Conservation (phyloP, 2,329 filamentous ascomycete genomes). For the Talaromyces piceae region DNA sequence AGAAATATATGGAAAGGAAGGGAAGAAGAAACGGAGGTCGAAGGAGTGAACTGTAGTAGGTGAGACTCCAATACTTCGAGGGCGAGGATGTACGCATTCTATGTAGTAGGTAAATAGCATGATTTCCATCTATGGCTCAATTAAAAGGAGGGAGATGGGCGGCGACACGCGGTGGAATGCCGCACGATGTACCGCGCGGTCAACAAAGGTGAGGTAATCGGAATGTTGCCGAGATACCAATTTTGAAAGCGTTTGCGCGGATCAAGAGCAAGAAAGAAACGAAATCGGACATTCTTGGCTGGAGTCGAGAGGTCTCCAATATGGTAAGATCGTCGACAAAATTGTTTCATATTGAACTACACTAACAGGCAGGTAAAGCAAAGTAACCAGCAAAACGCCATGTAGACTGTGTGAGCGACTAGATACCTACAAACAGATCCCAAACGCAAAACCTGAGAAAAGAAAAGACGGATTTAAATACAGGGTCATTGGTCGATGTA, state of each 20-base stretch:
- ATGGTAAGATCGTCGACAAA: not conserved
- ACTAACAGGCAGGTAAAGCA: not conserved
- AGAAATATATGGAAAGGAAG: not conserved
- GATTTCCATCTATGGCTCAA: not conserved
- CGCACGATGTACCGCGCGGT: not conserved
- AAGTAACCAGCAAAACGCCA: conserved; percentile 3
- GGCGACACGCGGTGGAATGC: not conserved
- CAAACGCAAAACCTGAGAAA: not conserved
- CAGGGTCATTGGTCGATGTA: not conserved
- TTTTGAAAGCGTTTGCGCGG: not conserved
- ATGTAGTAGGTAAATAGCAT: not conserved
- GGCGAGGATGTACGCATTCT: not conserved
- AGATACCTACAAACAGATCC: conserved; percentile 1
- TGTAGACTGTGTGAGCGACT: not conserved
- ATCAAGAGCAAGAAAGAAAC: too few species aligned
- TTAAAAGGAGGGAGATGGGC: not conserved
- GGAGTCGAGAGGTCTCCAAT: not conserved
- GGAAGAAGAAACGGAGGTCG: not conserved
- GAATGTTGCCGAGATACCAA: conserved; percentile 11
- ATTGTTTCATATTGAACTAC: not conserved
- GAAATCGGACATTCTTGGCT: not conserved
- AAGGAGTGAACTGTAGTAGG: not conserved
- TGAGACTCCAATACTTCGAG: not conserved
- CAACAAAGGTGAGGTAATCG: conserved; percentile 10
- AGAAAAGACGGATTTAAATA: not conserved